phyloP scores from a whole-genome alignment of 306 rosid species.

The Lupinus albus region DNA sequence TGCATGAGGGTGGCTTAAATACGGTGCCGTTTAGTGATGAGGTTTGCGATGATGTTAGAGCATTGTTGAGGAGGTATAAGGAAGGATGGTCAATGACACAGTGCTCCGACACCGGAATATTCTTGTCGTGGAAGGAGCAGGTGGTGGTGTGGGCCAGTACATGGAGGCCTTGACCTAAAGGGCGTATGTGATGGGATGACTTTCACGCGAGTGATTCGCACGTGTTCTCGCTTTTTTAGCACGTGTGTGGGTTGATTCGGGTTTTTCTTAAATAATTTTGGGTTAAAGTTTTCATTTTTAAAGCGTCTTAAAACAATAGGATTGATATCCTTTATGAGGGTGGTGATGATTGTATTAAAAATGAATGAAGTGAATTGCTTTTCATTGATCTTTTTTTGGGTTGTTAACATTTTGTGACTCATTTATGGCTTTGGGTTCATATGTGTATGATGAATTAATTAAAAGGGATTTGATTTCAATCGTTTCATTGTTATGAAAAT shows the following conservation, averaged over 20 bases:
- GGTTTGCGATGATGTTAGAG: slow-evolving; percentile 83
- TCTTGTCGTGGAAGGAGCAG: slow-evolving; percentile 82
- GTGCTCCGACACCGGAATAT: slow-evolving; percentile 74
- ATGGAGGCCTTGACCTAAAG: slow-evolving; percentile 68
- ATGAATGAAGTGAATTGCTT: slow-evolving; percentile 44
- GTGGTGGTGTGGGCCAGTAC: slow-evolving; percentile 98
- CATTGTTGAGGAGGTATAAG: slow-evolving; percentile 80
- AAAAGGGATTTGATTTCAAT: neutral
- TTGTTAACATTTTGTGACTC: slow-evolving; percentile 32
- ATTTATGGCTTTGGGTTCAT: slow-evolving; percentile 30
- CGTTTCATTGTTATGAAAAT: neutral
- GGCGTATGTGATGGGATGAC: slow-evolving; percentile 5
- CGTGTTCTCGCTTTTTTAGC: slow-evolving; percentile 56
- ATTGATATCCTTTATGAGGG: slow-evolving; percentile 5
- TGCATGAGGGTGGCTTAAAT: slow-evolving; percentile 67
- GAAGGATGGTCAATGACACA: slow-evolving; percentile 90
- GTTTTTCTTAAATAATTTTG: slow-evolving; percentile 5
- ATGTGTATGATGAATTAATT: slow-evolving; percentile 1
- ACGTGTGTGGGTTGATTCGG: slow-evolving; percentile 42
- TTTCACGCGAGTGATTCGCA: no score
- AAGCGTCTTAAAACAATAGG: slow-evolving; percentile 39
- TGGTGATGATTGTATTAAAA: slow-evolving; percentile 44
- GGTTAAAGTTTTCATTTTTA: neutral
- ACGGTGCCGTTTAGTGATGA: slow-evolving; percentile 78
- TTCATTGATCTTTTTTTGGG: no score